Conservation (phyloP, 108 stramenopile species). For the Thalassiosira profunda region DNA sequence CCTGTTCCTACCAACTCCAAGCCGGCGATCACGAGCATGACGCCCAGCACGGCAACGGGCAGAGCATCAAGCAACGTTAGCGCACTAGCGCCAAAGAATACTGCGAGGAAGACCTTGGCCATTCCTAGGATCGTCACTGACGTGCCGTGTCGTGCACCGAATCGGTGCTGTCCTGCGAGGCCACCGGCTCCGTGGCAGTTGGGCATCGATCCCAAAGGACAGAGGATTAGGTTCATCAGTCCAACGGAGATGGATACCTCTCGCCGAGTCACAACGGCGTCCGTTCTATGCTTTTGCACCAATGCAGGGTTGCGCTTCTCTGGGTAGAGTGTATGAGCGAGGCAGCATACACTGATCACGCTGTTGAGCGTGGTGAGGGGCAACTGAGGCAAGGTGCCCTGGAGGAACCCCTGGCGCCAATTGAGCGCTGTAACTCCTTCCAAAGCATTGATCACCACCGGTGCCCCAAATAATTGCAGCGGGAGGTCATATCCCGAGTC, state of each 20-base stretch:
- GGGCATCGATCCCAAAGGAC: constrained; percentile 85
- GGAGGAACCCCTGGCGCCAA: constrained; percentile 72
- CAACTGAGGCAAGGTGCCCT: constrained; percentile 81
- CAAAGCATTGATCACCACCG: constrained; percentile 59
- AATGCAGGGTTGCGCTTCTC: constrained; percentile 42
- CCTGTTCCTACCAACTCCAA: constrained; percentile 78
- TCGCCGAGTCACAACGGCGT: constrained; percentile 60
- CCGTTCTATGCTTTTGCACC: constrained; percentile 13
- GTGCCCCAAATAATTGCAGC: constrained; percentile 56
- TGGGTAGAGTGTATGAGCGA: constrained; percentile 80
- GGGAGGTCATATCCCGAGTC: constrained; percentile 53
- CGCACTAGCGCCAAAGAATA: constrained; percentile 65
- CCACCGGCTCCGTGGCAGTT: constrained; percentile 93
- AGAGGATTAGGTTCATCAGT: constrained; percentile 72
- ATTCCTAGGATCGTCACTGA: constrained; percentile 78
- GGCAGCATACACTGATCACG: constrained; percentile 74
- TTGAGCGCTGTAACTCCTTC: constrained; percentile 47
- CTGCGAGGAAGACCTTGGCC: constrained; percentile 63
- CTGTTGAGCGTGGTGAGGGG: constrained; percentile 86
- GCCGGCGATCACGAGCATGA: constrained; percentile 79
- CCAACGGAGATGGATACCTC: constrained; percentile 77
- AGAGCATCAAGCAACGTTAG: constrained; percentile 72
- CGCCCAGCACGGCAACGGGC: constrained; percentile 73
- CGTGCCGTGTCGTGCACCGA: constrained; percentile 84
- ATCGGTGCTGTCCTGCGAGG: constrained; percentile 83